Evolutionary conservation across 2,329 filamentous ascomycete species (phyloP).

Genomic region (Arthroderma sp.): DNA sequence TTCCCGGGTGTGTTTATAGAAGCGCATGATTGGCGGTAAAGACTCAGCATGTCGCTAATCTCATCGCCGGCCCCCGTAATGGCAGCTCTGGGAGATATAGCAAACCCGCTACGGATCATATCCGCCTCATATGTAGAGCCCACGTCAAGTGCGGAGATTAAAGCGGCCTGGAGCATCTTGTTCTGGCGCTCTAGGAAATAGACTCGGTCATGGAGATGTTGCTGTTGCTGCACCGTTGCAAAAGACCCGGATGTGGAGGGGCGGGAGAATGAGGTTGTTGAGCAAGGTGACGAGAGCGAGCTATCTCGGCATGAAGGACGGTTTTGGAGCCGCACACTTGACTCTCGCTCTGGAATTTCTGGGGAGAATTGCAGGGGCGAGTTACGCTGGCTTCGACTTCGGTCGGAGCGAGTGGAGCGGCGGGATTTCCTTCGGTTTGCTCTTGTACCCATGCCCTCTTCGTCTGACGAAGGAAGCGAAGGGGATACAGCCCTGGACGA

Average conservation of each 20-base stretch:
- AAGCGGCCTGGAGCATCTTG: conserved; percentile 29
- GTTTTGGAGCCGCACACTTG: too few relatives aligned
- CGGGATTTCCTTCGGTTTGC: conserved; percentile 1
- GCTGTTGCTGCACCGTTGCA: conserved; percentile 1
- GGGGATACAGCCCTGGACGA: conserved; percentile 18
- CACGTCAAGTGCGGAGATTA: conserved; percentile 27
- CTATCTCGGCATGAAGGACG: not conserved
- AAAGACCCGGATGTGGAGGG: not conserved
- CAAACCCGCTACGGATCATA: not conserved
- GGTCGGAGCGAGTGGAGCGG: conserved; percentile 1
- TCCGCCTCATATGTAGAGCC: conserved; percentile 14
- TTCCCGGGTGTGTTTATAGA: too few relatives aligned
- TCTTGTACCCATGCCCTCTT: conserved; percentile 20
- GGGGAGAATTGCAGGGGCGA: not conserved
- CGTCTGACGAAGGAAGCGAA: conserved; percentile 28
- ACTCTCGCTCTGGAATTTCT: too few relatives aligned
- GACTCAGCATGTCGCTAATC: conserved; percentile 3
- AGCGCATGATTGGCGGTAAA: not conserved
- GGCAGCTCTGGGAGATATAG: not conserved
- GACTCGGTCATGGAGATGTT: conserved; percentile 25
- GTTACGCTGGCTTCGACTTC: not conserved
- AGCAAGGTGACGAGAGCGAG: conserved; percentile 2
- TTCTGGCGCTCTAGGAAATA: conserved; percentile 30
- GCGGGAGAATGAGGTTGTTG: conserved; percentile 1
- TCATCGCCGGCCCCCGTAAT: not conserved